Evolutionary conservation across 371 early-diverging fungal species (phyloP), one percentile per base, ranked within the genome.

Genomic region (Lichtheimia hyalospora): DNA sequence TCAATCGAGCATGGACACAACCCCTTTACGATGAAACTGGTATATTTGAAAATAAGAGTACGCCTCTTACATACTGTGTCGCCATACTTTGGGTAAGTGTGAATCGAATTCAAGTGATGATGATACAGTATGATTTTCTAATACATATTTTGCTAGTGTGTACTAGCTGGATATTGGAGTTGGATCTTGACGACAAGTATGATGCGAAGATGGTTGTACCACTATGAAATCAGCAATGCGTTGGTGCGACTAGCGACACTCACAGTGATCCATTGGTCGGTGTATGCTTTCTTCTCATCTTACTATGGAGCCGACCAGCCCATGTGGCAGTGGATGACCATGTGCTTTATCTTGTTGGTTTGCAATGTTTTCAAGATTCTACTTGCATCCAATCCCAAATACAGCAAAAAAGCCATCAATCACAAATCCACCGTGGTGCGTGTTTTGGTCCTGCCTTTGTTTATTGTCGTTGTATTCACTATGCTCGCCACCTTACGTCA

Each of bases 251-350:
- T 85, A 15, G 77, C 84, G 28, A 84, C 87, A 4, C 67, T 87
- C 27, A 81, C 70, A 15, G 79, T 82, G 49, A 80, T 87, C 58
- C 83, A 71, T 57, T 85, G 87, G 84, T 80, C 83, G 1, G 74
- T 84, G 1, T 77, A 82, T 23, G 80, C 80, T 20, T 84, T 74
- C 61, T 66, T 80, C 27, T 73, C 63, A n/a, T 79, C 80, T 8
- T 69, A 73, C 34, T 84, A 80, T 71, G 85, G 85, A 12, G 70
- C 65, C 5, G 83, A 84, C 64, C 76, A 84, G 24, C 85, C 85
- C 14, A 72, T 83, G 49, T 82, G 84, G 84, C 73, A 79, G 15
- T 87, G 87, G 85, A 84, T 87, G 79, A 75, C 78, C 12, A 72
- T 77, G 23, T 81, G 84, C 23, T 61, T 80, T 40, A 77, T 84